These are phyloP conservation scores for Prototheca wickerhamii DNA, from an alignment of 163 green algal genomes.

Conservation along the genomic window DNA sequence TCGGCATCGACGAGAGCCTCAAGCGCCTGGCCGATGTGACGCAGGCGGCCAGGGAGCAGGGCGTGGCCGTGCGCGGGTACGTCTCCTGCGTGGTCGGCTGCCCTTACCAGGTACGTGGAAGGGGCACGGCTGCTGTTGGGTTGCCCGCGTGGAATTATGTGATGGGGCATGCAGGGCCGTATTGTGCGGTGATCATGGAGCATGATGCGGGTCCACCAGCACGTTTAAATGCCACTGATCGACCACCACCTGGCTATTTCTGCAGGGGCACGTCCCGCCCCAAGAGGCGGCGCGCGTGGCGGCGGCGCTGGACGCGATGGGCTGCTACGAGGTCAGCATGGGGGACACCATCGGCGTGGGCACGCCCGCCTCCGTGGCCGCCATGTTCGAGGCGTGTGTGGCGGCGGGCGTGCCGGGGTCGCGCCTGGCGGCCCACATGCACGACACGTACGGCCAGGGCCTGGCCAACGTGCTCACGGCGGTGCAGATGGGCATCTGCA, in stretches of 20 bases:
- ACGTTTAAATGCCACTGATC: too few species aligned
- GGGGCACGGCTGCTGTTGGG: background rate
- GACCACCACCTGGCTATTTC: too few species aligned
- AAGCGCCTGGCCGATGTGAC: constrained; percentile 55
- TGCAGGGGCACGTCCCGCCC: constrained; percentile 55
- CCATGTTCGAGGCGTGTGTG: constrained; percentile 53
- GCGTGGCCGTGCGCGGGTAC: constrained; percentile 60
- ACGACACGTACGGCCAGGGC: constrained; percentile 81
- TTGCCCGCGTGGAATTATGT: background rate
- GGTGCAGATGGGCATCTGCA: constrained; percentile 53
- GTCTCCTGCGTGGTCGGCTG: constrained; percentile 78
- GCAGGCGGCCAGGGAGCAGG: constrained; percentile 33
- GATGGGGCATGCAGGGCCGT: background rate
- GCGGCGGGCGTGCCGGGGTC: constrained; percentile 27
- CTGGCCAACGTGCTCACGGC: constrained; percentile 69
- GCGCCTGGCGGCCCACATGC: constrained; percentile 65
- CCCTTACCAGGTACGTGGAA: constrained; percentile 57
- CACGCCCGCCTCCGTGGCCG: constrained; percentile 46
- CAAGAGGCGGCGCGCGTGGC: constrained; percentile 53
- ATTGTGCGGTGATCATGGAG: background rate
- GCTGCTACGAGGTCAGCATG: constrained; percentile 83
- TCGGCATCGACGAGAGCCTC: constrained; percentile 60
- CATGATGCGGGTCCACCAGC: too few species aligned
- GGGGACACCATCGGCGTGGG: constrained; percentile 77
- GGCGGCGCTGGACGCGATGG: constrained; percentile 56